phyloP scores from a whole-genome alignment of 2,329 filamentous ascomycete genomes.

The Coniochaeta ligniaria region DNA sequence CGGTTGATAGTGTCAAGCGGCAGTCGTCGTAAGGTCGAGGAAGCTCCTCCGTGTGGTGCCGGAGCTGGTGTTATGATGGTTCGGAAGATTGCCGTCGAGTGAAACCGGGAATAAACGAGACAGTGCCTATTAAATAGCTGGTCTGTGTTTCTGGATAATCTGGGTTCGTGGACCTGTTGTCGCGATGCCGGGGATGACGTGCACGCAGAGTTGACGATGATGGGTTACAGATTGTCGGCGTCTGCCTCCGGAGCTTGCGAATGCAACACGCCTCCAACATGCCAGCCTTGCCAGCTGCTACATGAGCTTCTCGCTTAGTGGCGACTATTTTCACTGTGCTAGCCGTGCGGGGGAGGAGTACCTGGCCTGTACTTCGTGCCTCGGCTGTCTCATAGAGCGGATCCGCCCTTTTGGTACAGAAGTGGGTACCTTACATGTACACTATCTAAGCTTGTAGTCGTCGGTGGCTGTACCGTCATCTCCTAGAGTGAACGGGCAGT shows the following conservation, averaged over 20 bases:
- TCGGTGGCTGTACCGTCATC: no score
- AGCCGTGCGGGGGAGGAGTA: not conserved
- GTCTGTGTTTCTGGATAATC: not conserved
- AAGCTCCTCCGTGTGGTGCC: not conserved
- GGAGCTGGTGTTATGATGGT: not conserved
- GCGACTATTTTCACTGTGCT: not conserved
- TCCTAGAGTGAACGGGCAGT: no score
- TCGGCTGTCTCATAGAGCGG: no score
- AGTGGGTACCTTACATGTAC: no score
- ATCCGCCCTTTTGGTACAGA: no score
- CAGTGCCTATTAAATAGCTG: not conserved
- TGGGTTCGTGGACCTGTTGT: not conserved
- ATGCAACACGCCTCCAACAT: not conserved
- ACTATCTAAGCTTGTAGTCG: no score
- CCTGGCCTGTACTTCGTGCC: not conserved
- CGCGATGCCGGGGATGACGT: not conserved
- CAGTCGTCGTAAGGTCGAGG: not conserved
- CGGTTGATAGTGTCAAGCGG: not conserved
- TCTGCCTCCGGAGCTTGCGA: conserved; percentile 1
- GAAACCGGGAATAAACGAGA: not conserved
- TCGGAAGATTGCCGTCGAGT: not conserved
- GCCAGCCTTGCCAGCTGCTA: not conserved
- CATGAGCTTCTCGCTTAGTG: not conserved
- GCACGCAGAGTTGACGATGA: not conserved
- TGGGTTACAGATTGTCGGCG: not conserved